A percentile compares a stretch with the other conserved stretches of the same genome.
Conservation (phyloP, 805 yeast genomes). For the Metschnikowia bowlesiae region DNA sequence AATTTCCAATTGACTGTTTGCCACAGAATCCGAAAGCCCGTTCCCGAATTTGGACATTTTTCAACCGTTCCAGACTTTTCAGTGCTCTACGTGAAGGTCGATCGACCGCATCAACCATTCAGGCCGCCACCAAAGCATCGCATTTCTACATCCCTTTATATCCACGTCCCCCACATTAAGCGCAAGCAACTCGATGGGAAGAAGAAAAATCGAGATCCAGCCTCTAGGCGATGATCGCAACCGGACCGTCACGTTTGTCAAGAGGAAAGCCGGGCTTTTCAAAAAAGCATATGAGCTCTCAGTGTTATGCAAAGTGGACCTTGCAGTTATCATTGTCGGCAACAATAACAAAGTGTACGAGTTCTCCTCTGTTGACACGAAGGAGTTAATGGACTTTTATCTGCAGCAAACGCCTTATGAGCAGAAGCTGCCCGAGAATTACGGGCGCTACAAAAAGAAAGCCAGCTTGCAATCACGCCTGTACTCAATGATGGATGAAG, state of each 20-base stretch:
- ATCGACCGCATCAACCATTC: too few relatives aligned
- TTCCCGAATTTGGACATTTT: too few relatives aligned
- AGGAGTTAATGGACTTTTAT: constrained; percentile 24
- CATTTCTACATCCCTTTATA: too few relatives aligned
- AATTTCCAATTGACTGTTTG: too few relatives aligned
- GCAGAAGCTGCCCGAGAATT: constrained; percentile 59
- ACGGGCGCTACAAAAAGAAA: constrained; percentile 53
- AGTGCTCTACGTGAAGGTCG: too few relatives aligned
- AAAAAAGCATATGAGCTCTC: constrained; percentile 83
- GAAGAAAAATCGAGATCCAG: constrained; percentile 91
- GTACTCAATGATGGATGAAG: constrained; percentile 17
- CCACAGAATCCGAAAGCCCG: too few relatives aligned
- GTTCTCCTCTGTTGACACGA: constrained; percentile 67
- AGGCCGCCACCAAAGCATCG: too few relatives aligned
- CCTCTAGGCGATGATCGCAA: constrained; percentile 90
- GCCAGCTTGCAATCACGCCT: constrained; percentile 18
- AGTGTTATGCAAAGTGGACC: constrained; percentile 86
- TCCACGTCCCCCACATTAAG: too few relatives aligned
- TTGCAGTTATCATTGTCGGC: constrained; percentile 85
- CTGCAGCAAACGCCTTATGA: constrained; percentile 43
- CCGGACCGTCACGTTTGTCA: constrained; percentile 80
- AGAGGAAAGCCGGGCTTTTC: constrained; percentile 91
- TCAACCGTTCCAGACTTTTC: too few relatives aligned
- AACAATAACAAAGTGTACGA: constrained; percentile 80
- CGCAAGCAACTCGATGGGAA: constrained; percentile 59